Evolutionary conservation across 2,329 filamentous ascomycete genomes (phyloP).

Genomic region (Trichoderma polysporum): DNA sequence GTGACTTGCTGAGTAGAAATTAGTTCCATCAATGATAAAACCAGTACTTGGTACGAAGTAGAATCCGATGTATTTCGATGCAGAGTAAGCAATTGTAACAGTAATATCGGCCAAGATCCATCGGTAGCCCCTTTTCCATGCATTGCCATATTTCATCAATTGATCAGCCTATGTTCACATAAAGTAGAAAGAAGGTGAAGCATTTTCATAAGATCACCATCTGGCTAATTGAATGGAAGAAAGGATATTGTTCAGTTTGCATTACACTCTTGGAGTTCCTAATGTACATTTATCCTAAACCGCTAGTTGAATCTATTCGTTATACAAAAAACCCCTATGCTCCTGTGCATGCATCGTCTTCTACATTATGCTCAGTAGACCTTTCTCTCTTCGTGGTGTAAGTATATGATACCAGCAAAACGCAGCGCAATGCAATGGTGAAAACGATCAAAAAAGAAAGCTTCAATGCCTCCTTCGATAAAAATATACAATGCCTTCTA

Average conservation of each 20-base stretch:
- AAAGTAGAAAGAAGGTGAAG: not conserved
- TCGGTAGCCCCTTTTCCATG: not conserved
- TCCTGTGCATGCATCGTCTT: constrained; percentile 2
- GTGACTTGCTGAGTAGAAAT: not conserved
- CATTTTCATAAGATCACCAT: not conserved
- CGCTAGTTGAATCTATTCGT: not conserved
- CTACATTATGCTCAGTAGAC: constrained; percentile 1
- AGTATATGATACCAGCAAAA: not conserved
- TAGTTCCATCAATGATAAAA: not conserved
- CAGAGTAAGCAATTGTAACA: not conserved
- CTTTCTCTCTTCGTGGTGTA: not conserved
- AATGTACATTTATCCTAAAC: not conserved
- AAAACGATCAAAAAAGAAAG: not conserved
- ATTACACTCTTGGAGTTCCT: not conserved
- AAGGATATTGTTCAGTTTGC: not conserved
- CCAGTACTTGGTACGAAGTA: too few relatives aligned
- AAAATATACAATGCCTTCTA: not conserved
- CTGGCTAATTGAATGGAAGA: not conserved
- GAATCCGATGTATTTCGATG: not conserved
- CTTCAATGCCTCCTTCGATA: not conserved
- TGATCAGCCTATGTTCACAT: too few relatives aligned
- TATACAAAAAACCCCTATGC: constrained; percentile 6
- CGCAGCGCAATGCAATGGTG: constrained; percentile 20
- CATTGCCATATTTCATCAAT: not conserved
- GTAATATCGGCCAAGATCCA: not conserved